phyloP scores from a whole-genome alignment of 2,329 filamentous ascomycete genomes.

The Fusarium sp. region DNA sequence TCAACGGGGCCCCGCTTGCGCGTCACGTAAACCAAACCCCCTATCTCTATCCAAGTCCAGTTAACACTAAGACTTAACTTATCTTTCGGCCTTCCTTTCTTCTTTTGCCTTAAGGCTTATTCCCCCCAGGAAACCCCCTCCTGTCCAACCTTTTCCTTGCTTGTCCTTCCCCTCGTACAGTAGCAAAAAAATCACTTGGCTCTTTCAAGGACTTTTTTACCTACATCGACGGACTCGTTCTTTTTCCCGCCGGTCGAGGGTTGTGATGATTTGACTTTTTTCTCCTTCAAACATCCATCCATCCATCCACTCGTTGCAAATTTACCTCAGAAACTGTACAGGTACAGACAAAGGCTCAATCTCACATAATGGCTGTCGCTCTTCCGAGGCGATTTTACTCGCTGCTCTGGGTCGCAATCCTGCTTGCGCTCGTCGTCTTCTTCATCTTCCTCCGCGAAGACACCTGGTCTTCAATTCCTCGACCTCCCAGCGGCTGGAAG shows the following conservation, averaged over 20 bases:
- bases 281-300: constrained; percentile 7
- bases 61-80: constrained; percentile 2
- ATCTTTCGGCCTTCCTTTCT: constrained; percentile 12
- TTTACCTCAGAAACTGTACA: neutral
- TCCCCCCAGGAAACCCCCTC: neutral
- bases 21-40: constrained; percentile 24
- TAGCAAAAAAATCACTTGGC: constrained; percentile 25
- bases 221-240: neutral
- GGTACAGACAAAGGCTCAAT: neutral
- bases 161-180: constrained; percentile 9
- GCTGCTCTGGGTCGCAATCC: constrained; percentile 37
- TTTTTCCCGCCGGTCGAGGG: constrained; percentile 30
- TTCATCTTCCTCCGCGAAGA: constrained; percentile 39
- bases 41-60: constrained; percentile 13
- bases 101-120: constrained; percentile 18
- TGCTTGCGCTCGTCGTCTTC: constrained; percentile 34
- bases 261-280: constrained; percentile 31
- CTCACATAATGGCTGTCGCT: constrained; percentile 35
- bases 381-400: constrained; percentile 41
- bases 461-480: constrained; percentile 39
- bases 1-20: constrained; percentile 24
- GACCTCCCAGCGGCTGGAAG: constrained; percentile 38
- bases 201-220: constrained; percentile 3
- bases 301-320: constrained; percentile 20
- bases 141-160: constrained; percentile 8